Evolutionary conservation across 345 rosid genomes (phyloP), one percentile per base, ranked within the genome.

Genomic region (Camelina laxa): DNA sequence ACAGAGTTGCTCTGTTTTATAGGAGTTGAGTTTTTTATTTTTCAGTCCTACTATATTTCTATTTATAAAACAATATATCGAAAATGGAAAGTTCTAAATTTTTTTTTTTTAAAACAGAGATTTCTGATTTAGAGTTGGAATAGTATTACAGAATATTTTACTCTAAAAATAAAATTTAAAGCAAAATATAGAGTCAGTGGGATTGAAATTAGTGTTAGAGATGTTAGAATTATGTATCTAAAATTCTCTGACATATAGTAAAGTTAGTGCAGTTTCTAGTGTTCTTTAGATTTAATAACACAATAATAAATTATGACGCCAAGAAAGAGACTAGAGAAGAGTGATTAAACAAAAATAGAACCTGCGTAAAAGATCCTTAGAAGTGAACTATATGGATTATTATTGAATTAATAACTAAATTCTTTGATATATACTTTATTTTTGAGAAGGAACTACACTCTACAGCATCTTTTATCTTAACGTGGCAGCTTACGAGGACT

Each of bases 401-500:
- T 27, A n/a, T 47, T 47, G 7, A n/a, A 21, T 16, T 50, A n/a
- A 24, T 14, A 38, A 10, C 24, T 15, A 35, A n/a, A 60, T 41
- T 17, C 3, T 70, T 17, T 15, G 12, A 65, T 41, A 65, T 39
- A 38, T 9, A 1, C 4, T 5, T 35, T 17, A 58, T 36, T 33
- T 24, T 33, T 0, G 17, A 48, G 7, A 63, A 64, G n/a, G 14
- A 58, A 47, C 2, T 22, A 66, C 7, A 47, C 2, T 22, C 58
- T 4, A 22, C 42, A 75, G 21, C 24, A 49, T 67, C 45, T 17
- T 72, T 72, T 48, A 61, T 50, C 44, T 49, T 24, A 51, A 75
- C 39, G 36, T 51, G 74, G 74, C 39, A 60, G 56, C 79, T 60
- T 41, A 50, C 56, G 48, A 75, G 69, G n/a, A 31, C 20, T 51